A percentile compares a stretch with the other conserved stretches of the same genome.
Evolutionary conservation across 306 rosid genomes (phyloP).

Genomic region (Astragalus membranaceus): DNA sequence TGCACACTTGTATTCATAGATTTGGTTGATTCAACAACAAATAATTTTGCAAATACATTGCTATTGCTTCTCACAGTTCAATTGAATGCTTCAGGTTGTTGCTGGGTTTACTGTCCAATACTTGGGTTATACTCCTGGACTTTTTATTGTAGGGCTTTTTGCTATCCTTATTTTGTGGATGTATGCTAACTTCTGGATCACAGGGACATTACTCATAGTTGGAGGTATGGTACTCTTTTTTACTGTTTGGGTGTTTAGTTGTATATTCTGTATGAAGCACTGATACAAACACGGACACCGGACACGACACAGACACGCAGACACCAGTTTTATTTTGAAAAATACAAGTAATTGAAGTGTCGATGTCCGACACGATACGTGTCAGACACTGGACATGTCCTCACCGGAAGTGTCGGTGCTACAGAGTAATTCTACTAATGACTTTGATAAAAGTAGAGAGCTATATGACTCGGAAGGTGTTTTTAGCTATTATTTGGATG

Average conservation of each 20-base stretch:
- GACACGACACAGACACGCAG: too few species aligned
- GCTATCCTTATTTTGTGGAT: conserved; percentile 93
- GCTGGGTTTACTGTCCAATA: conserved; percentile 84
- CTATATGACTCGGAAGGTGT: not conserved
- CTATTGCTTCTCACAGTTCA: conserved; percentile 27
- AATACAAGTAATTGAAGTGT: too few species aligned
- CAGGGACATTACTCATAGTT: conserved; percentile 78
- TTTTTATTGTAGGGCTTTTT: conserved; percentile 86
- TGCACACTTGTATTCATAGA: not conserved
- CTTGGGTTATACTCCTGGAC: conserved; percentile 94
- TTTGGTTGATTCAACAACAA: not conserved
- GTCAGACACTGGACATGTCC: too few species aligned
- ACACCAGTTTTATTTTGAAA: too few species aligned
- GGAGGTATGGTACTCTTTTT: conserved; percentile 59
- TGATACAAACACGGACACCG: too few species aligned
- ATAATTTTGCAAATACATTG: not conserved
- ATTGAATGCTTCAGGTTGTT: conserved; percentile 57
- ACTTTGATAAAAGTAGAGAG: not conserved
- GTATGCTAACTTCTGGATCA: conserved; percentile 97
- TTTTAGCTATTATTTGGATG: conserved; percentile 1
- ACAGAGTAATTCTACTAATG: not conserved
- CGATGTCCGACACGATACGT: too few species aligned
- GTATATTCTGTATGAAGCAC: not conserved
- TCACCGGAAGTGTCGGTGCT: too few species aligned
- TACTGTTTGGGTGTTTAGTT: not conserved